phyloP scores from a whole-genome alignment of 2,329 filamentous ascomycete species.

The Ophidiomyces ophidiicola region DNA sequence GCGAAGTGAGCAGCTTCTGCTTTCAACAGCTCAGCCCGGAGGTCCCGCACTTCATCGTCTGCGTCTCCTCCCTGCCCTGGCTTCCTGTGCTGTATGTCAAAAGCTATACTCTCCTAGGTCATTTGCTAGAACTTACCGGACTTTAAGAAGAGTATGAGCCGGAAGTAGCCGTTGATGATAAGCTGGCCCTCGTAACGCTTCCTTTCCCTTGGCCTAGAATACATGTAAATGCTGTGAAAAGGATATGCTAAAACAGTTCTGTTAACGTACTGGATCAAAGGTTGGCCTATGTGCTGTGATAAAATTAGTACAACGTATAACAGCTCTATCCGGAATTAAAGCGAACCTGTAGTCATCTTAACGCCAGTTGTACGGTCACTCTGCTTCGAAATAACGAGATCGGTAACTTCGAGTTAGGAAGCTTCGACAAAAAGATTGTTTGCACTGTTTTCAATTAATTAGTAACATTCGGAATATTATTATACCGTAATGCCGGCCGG shows the following conservation, averaged over 20 bases:
- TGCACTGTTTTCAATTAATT: no score
- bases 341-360: slow-evolving; percentile 33
- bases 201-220: slow-evolving; percentile 75
- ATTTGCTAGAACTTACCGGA: slow-evolving; percentile 42
- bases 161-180: slow-evolving; percentile 94
- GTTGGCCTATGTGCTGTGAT: slow-evolving; percentile 65
- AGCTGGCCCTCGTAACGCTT: slow-evolving; percentile 80
- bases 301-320: slow-evolving; percentile 12
- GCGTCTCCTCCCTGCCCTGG: slow-evolving; percentile 80
- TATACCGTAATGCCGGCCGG: no score
- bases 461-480: no score
- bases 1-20: slow-evolving; percentile 80
- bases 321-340: background rate
- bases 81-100: slow-evolving; percentile 40
- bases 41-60: slow-evolving; percentile 59
- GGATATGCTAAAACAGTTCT: background rate
- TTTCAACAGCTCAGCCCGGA: slow-evolving; percentile 77
- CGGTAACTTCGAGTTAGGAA: no score
- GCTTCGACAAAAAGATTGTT: no score
- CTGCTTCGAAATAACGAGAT: no score
- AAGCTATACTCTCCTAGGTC: background rate
- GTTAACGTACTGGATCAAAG: slow-evolving; percentile 65
- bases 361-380: background rate
- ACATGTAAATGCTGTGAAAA: slow-evolving; percentile 18
- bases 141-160: slow-evolving; percentile 86